Base-by-base conservation (phyloP, 1,139 yeast genomes). In the Saccharomyces hybrid region DNA sequence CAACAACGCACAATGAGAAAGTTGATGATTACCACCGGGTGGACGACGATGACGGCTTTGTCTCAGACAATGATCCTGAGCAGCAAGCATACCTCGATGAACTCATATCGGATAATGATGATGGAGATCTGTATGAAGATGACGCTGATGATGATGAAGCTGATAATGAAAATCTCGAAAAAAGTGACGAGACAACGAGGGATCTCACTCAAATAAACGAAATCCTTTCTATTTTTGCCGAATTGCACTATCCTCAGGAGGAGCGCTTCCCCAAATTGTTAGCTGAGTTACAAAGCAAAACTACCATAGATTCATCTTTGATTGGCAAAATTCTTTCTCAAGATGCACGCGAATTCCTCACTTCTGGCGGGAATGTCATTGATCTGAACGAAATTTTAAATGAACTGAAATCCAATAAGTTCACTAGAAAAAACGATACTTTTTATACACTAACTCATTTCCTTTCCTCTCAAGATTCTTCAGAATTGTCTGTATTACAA, bases 41-140 rank as follows among this genome's bases (percentile, higher is more conserved):
- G 26, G 12, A 19, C 44, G 44, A 38, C 26, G 26, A 19, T 38
- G 26, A 49, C 14, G 16, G 48, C 12, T 5, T 34, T 41, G 32
- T 26, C 12, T 53, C 49, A 2, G 51, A 50, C 3, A 56, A 55
- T 26, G 61, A 58, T 52, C 24, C 49, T 28, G 63, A 55, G 5
- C 61, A 62, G 46, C 57, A 58, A 28, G 59, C 52, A 14, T 62
- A 63, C 51, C 38, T 62, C 11, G 52, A 58, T n/a, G 61, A 59
- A 38, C 51, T 63, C 9, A 53, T 56, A 21, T 52, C 28, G 14
- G 54, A 53, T 14, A 53, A 16, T 29, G 52, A 51, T 9, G 55
- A 55, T 21, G 58, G 53, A 42, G 51, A 41, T 7, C 47, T 50
- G 9, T 41, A 31, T 16, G 48, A 31, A 9, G 32, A 49, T 28